phyloP scores from a whole-genome alignment of 306 rosid genomes.

The Quillaja saponaria region DNA sequence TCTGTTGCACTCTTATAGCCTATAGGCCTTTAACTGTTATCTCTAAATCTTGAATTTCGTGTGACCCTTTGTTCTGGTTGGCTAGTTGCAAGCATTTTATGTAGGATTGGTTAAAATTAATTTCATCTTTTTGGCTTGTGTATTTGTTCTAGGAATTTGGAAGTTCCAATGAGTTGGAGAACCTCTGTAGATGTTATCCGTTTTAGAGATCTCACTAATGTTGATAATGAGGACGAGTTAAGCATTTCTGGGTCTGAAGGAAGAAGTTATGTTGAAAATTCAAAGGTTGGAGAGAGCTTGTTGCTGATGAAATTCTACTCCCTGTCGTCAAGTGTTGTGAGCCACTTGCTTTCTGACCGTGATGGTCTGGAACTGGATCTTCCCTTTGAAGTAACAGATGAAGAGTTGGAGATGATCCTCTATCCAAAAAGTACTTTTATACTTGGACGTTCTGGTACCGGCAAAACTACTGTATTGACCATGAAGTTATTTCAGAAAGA shows the following conservation, averaged over 20 bases:
- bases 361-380: conserved; percentile 59
- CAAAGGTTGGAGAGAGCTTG: conserved; percentile 77
- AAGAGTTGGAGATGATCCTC: conserved; percentile 64
- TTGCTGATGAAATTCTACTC: conserved; percentile 76
- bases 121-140: background rate
- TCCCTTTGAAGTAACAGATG: conserved; percentile 74
- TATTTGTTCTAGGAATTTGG: conserved; percentile 44
- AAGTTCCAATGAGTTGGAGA: conserved; percentile 59
- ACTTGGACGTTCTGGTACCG: conserved; percentile 86
- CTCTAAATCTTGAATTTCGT: no score
- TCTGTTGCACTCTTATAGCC: conserved; percentile 1
- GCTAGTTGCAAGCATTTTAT: no score
- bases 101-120: no score
- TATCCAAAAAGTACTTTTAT: conserved; percentile 58
- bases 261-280: conserved; percentile 69
- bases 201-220: conserved; percentile 35
- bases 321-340: conserved; percentile 51
- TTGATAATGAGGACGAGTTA: conserved; percentile 32
- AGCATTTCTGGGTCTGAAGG: conserved; percentile 44
- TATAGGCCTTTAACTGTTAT: background rate
- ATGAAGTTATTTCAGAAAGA: conserved; percentile 72
- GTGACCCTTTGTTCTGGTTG: no score
- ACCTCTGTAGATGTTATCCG: conserved; percentile 37
- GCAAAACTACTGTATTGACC: conserved; percentile 83
- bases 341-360: conserved; percentile 59